phyloP scores from a whole-genome alignment of 352 stramenopile species.

The Aphanomyces invadans region DNA sequence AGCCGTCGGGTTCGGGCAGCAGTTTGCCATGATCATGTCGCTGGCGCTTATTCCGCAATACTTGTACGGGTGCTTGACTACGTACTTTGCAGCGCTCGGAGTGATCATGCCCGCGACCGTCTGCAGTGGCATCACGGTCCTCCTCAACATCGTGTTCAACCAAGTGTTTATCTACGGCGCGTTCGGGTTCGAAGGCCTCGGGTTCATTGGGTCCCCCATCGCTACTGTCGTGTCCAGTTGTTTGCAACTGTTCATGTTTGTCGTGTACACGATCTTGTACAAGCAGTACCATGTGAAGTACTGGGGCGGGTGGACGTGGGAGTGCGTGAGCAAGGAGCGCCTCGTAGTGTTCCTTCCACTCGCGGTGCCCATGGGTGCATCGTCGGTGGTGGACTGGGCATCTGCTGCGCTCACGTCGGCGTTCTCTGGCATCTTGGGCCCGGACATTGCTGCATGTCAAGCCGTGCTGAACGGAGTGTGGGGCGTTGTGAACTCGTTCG shows the following conservation, averaged over 20 bases:
- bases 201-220: constrained; percentile 38
- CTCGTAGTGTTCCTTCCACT: constrained; percentile 42
- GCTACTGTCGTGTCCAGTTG: constrained; percentile 41
- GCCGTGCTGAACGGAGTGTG: constrained; percentile 38
- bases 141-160: constrained; percentile 38
- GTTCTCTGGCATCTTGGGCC: constrained; percentile 38
- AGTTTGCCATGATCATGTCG: constrained; percentile 37
- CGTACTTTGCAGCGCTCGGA: constrained; percentile 35
- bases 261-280: constrained; percentile 39
- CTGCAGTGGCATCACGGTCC: constrained; percentile 32
- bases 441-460: constrained; percentile 42
- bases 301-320: constrained; percentile 40
- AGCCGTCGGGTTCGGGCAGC: constrained; percentile 30
- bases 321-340: constrained; percentile 33
- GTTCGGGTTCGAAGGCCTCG: constrained; percentile 31
- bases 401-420: constrained; percentile 34
- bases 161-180: constrained; percentile 38
- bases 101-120: constrained; percentile 39
- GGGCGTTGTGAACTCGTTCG: constrained; percentile 37
- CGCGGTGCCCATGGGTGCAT: constrained; percentile 40
- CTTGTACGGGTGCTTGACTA: constrained; percentile 35
- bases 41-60: constrained; percentile 34
- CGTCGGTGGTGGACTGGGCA: constrained; percentile 40
- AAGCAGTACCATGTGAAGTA: constrained; percentile 40
- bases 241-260: constrained; percentile 39